Base-by-base conservation (phyloP, 176 grass and related monocot species). In the Bonia amplexicaulis region DNA sequence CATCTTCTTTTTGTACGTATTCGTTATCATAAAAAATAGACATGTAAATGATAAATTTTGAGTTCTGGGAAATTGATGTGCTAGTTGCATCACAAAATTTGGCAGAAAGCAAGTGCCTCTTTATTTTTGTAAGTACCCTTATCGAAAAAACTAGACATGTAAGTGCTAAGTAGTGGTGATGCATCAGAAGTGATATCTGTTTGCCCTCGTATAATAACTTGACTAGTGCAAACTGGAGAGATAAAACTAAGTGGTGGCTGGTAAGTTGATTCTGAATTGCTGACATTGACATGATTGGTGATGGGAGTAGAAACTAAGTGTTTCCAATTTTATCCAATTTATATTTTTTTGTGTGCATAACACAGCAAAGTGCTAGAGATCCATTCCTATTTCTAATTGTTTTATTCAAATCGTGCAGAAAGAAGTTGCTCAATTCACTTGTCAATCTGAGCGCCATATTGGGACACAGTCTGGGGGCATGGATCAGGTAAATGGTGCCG, bases 381-480 rank as follows among this genome's bases (percentile, higher is more conserved):
- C 12, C 14, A 14, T 87, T 66, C 4, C 2, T 47, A 45, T 78
- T 72, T 59, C 39, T 74, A 45, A 65, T 54, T 79, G 71, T 52
- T 65, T 45, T 25, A 37, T 69, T 92, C 2, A 73, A 80, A 90
- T 80, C 74, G 33, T 89, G 66, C 86, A 98, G 96, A 98, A 98
- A 98, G 96, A 98, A 89, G 88, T 95, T 88, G 96, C 96, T 81
- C 93, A 96, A 76, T 94, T 98, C 76, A 92, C 96, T 1, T 98
- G 96, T 74, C 78, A 93, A 35, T 98, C 91, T 84, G 96, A 98
- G 76, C 91, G 86, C 17, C 90, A 96, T 68, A 95, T 98, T 58
- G 96, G 96, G 70, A 98, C 91, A 64, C 93, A 96, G 72, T 98
- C 96, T 16, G 96, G 96, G 51, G 93, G 96, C 37, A 98, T 98